phyloP scores from a whole-genome alignment of 2,329 filamentous ascomycete genomes.

The Chrysosphaeria jannelii region DNA sequence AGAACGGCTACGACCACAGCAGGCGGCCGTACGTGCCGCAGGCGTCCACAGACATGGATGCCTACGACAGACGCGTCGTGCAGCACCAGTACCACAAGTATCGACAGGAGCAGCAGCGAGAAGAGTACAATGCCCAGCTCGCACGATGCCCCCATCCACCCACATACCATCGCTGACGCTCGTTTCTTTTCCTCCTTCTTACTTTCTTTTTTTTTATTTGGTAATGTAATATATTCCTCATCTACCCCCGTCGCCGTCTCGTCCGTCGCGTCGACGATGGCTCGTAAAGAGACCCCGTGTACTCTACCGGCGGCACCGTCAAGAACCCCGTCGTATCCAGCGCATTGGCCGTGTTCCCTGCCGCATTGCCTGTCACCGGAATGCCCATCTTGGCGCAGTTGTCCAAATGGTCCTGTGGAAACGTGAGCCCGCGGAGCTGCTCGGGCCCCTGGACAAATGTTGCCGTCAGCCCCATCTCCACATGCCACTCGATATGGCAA shows the following conservation, averaged over 20 bases:
- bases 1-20: too few species aligned
- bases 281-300: conserved; percentile 12
- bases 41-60: too few species aligned
- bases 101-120: too few species aligned
- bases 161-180: too few species aligned
- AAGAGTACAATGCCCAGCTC: too few species aligned
- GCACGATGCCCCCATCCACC: too few species aligned
- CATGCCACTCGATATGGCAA: conserved; percentile 31
- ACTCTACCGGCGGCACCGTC: conserved; percentile 16
- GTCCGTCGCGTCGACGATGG: background rate
- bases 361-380: conserved; percentile 31
- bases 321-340: conserved; percentile 22
- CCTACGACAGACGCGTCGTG: too few species aligned
- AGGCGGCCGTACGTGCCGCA: too few species aligned
- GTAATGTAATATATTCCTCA: too few species aligned
- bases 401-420: conserved; percentile 26
- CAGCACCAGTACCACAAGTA: too few species aligned
- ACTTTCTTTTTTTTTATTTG: background rate
- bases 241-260: too few species aligned
- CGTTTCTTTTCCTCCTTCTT: conserved; percentile 1
- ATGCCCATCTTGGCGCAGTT: conserved; percentile 15
- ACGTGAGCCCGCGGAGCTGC: conserved; percentile 19
- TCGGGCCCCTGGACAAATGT: conserved; percentile 25
- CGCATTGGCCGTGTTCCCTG: conserved; percentile 25
- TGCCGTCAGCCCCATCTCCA: conserved; percentile 23